phyloP scores from a whole-genome alignment of 805 yeast genomes.

The Saccharomycopsis sp. region DNA sequence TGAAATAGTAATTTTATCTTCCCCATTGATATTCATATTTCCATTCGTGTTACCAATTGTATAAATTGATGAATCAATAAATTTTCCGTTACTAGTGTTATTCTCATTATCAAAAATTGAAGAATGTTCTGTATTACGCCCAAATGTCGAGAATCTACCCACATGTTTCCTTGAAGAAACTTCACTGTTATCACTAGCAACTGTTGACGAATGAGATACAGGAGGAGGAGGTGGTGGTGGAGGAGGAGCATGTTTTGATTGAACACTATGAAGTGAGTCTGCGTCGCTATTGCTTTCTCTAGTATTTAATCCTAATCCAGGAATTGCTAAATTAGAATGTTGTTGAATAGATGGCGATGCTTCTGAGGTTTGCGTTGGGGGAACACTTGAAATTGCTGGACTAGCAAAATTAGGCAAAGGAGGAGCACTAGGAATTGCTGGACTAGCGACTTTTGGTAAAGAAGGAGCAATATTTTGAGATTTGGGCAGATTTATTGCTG shows the following conservation, averaged over 20 bases:
- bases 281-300: no score
- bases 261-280: no score
- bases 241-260: slow-evolving; percentile 14
- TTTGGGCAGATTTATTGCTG: no score
- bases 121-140: slow-evolving; percentile 19
- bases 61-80: slow-evolving; percentile 54
- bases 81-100: slow-evolving; percentile 20
- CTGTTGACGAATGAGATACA: slow-evolving; percentile 6
- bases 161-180: neutral
- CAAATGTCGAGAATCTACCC: neutral
- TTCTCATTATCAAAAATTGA: slow-evolving; percentile 23
- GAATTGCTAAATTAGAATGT: no score
- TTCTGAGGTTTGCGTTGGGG: no score
- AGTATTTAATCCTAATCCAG: no score
- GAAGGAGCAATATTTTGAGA: slow-evolving; percentile 19
- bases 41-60: slow-evolving; percentile 38
- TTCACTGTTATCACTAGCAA: neutral
- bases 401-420: slow-evolving; percentile 4
- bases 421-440: slow-evolving; percentile 18
- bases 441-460: slow-evolving; percentile 18
- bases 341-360: no score
- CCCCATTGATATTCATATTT: slow-evolving; percentile 17
- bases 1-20: slow-evolving; percentile 41
- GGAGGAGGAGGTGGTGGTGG: slow-evolving; percentile 15
- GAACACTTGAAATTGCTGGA: neutral